Evolutionary conservation across 139 green algal species (phyloP).

Genomic region (Auxenochlorella pyrenoidosa): DNA sequence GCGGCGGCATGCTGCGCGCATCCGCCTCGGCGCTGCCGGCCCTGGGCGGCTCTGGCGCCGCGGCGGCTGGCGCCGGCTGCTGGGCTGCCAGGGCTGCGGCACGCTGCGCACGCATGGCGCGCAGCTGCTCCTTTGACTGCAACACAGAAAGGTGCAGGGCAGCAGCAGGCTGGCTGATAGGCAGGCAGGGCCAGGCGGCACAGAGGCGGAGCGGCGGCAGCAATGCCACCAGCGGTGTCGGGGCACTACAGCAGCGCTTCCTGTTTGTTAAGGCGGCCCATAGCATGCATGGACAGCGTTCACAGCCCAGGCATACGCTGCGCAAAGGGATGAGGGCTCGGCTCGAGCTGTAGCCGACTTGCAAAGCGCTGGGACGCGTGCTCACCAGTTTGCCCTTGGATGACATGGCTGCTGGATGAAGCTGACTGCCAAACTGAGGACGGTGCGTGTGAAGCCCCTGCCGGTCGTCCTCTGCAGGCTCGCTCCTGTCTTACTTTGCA

Average conservation of each 20-base stretch:
- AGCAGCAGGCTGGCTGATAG: not conserved
- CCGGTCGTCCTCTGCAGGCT: no score
- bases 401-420: not conserved
- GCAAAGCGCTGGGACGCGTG: not conserved
- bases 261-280: no score
- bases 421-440: no score
- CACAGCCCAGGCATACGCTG: no score
- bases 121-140: conserved; percentile 47
- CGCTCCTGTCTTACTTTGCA: no score
- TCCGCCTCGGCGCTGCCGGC: conserved; percentile 21
- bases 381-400: conserved; percentile 3
- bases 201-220: not conserved
- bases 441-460: no score
- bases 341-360: not conserved
- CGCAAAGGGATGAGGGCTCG: no score
- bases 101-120: conserved; percentile 26
- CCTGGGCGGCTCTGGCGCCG: not conserved
- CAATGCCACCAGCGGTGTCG: not conserved
- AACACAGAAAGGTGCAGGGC: not conserved
- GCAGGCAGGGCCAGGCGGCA: not conserved
- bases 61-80: not conserved
- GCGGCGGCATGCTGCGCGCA: conserved; percentile 36
- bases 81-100: conserved; percentile 19
- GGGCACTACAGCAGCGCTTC: not conserved
- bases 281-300: no score